Evolutionary conservation across 306 rosid species (phyloP), one percentile per base, ranked within the genome.

Genomic region (Cicer arietinum): DNA sequence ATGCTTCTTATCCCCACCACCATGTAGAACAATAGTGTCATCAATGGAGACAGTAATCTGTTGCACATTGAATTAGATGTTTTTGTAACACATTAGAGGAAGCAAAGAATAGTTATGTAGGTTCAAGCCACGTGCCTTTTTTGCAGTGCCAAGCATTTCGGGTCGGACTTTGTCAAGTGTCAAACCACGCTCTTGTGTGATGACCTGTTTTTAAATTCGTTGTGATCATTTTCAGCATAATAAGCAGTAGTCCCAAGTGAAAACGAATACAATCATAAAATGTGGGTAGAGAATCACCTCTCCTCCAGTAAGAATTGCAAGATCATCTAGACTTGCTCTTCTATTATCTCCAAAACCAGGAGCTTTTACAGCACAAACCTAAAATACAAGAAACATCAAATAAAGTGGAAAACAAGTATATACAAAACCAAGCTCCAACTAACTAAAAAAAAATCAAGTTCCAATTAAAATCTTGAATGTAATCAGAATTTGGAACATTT

Each of bases 331-430:
- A 80, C 77, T 89, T 71, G 94, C 94, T 86, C 46, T 91, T 85
- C 90, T 91, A 67, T 80, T 94, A 72, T 94, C 98, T 74, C 98
- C 98, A 81, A 94, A 94, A 80, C 96, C 98, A 66, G 98, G 98
- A 88, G 98, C 91, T 91, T 94, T 94, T 58, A 91, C 74, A 22
- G 97, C 98, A 90, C 98, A 94, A 71, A 94, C 96, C 98, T 94
- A 80, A 73, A 73, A 80, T 63, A 72, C 46, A 77, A 53, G 71
- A 82, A 82, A 73, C 62, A 72, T 82, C 13, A 58, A 57, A 16
- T 79, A 11, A 25, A 25, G 64, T 51, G 20, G 77, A 76, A 75
- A 57, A 81, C 51, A 44, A 62, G 51, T 25, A 75, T 69, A 18
- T 16, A 56, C 51, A 75, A 66, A 77, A n/a, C 74, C 44, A 58